These are phyloP conservation scores for Papilionanthe hybrid DNA, from an alignment of 116 monocot genomes.

Conservation along the genomic window DNA sequence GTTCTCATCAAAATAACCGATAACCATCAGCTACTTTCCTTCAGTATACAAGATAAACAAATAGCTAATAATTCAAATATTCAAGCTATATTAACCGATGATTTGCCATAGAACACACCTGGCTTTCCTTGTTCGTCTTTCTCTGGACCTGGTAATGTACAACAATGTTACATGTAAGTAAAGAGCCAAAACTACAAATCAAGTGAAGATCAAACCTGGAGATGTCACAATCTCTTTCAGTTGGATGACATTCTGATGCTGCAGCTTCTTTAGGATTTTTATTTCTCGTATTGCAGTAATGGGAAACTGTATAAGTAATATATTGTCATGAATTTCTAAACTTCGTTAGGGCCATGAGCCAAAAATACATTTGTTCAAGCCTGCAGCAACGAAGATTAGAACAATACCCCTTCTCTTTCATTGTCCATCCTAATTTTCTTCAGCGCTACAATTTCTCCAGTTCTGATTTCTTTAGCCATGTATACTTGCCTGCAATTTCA, in stretches of 20 bases:
- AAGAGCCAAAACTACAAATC: background rate
- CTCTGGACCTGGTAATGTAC: conserved; percentile 50
- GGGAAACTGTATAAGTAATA: conserved; percentile 62
- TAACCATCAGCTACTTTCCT: background rate
- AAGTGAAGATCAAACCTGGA: conserved; percentile 41
- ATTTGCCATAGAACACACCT: conserved; percentile 22
- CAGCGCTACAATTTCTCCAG: conserved; percentile 89
- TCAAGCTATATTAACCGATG: background rate
- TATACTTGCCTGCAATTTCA: conserved; percentile 71
- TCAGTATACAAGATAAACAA: background rate
- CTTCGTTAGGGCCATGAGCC: background rate
- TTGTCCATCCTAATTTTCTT: conserved; percentile 99
- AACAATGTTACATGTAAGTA: background rate
- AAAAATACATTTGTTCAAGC: background rate
- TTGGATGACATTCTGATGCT: conserved; percentile 91
- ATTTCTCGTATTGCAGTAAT: conserved; percentile 97
- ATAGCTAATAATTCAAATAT: background rate
- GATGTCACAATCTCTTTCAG: conserved; percentile 98
- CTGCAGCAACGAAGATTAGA: background rate
- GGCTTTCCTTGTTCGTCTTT: conserved; percentile 89
- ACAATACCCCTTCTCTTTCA: conserved; percentile 70
- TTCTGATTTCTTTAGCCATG: conserved; percentile 89
- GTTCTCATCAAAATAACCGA: background rate
- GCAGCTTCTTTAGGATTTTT: conserved; percentile 98
- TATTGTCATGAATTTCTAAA: background rate